Evolutionary conservation across 495 filamentous ascomycete genomes (phyloP).

Genomic region (Viridothelium virens): DNA sequence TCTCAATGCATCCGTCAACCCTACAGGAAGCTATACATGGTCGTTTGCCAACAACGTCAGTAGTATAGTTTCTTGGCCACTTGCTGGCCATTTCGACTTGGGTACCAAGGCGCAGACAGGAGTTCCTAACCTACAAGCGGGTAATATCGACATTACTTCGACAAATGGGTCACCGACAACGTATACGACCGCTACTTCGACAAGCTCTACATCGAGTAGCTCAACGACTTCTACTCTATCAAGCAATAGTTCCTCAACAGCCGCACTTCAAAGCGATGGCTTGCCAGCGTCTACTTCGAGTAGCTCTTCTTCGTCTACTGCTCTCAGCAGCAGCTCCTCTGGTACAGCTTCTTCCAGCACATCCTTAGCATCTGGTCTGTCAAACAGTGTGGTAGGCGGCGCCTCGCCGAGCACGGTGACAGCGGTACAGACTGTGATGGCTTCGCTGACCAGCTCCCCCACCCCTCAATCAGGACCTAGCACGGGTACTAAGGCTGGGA

Average conservation of each 20-base stretch:
- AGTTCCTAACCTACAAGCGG: not conserved
- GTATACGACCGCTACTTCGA: not conserved
- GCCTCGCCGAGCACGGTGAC: not conserved
- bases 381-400: too few relatives aligned
- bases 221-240: not conserved
- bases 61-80: slow-evolving; percentile 6
- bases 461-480: not conserved
- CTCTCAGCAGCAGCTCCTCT: not conserved
- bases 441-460: not conserved
- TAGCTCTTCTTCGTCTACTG: not conserved
- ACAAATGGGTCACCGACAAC: not conserved
- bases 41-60: slow-evolving; percentile 2
- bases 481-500: not conserved
- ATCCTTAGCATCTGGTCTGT: not conserved
- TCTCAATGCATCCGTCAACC: not conserved
- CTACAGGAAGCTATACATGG: not conserved
- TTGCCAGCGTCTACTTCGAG: not conserved
- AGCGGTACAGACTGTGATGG: not conserved
- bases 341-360: not conserved
- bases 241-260: not conserved
- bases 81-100: slow-evolving; percentile 5
- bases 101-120: not conserved
- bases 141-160: not conserved
- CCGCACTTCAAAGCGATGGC: not conserved
- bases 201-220: not conserved